These are phyloP conservation scores for Vaccinium myrtillus DNA, from an alignment of 148 eudicot species.

Conservation along the genomic window DNA sequence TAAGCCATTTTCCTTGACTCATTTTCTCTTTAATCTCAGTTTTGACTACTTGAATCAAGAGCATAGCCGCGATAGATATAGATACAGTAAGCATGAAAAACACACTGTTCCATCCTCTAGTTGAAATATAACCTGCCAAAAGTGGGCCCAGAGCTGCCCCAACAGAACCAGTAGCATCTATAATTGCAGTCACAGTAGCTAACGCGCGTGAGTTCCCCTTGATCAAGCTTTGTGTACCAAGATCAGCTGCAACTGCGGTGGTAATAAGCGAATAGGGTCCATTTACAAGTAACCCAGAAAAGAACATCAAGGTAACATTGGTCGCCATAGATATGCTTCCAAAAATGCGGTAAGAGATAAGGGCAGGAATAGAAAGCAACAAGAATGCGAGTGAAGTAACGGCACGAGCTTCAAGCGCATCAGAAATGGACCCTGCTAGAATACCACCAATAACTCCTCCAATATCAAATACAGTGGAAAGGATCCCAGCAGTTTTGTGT, in stretches of 20 bases:
- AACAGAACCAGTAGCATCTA: conserved; percentile 92
- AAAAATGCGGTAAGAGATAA: conserved; percentile 61
- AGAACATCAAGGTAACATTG: conserved; percentile 62
- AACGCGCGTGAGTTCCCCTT: conserved; percentile 78
- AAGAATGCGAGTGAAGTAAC: conserved; percentile 63
- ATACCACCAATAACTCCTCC: conserved; percentile 92
- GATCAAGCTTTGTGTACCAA: conserved; percentile 69
- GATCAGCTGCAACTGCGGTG: conserved; percentile 90
- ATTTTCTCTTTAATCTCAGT: conserved; percentile 58
- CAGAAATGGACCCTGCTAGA: conserved; percentile 72
- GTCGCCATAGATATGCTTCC: conserved; percentile 71
- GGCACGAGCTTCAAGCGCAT: conserved; percentile 77
- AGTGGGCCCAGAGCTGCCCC: conserved; percentile 99
- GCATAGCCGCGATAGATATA: conserved; percentile 51
- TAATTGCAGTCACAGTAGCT: conserved; percentile 91
- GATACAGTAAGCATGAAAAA: conserved; percentile 80
- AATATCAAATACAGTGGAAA: conserved; percentile 81
- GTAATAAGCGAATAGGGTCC: conserved; percentile 94
- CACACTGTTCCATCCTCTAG: conserved; percentile 87
- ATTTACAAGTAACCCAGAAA: conserved; percentile 76
- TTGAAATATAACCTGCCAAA: conserved; percentile 84
- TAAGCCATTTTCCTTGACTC: conserved; percentile 48
- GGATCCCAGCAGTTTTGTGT: conserved; percentile 80
- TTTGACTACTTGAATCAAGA: conserved; percentile 61
- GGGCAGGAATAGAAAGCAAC: conserved; percentile 67